Evolutionary conservation across 306 rosid genomes (phyloP), one percentile per base, ranked within the genome.

Genomic region (Clitoria ternatea): DNA sequence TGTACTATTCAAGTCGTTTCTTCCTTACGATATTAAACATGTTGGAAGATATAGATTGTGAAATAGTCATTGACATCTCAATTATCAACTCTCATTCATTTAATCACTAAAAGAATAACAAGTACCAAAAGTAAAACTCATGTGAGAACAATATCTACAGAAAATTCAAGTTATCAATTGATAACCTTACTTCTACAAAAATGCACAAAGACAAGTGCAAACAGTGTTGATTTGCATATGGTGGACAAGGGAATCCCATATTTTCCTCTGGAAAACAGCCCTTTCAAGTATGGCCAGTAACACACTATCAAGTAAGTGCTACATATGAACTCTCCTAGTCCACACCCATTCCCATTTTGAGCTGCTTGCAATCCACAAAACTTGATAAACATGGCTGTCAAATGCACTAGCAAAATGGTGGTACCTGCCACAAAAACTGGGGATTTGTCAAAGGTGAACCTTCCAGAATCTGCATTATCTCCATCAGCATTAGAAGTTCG

Each of bases 211-310:
- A 77, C 8, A 17, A 78, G 17, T 3, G 82, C 81, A 35, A 86
- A 33, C 3, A 66, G 75, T 26, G 75, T 22, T 7, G 91, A 86
- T 62, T 78, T 92, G 62, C n/a, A 74, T 20, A 85, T 35, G 35
- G 85, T 83, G 24, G 88, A 62, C 2, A 76, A 12, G 0, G 96
- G 96, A 77, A 92, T 77, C 14, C 96, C 96, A 47, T 76, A 82
- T 47, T 81, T 85, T 37, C 87, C 90, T 29, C 72, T 84, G 0
- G 43, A 57, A 74, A 84, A 86, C 54, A 92, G 7, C 7, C 96
- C 96, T 52, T 83, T 89, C 22, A 89, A 2, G 74, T 81, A 78
- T 39, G 90, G 90, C 87, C 81, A 80, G 4, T 79, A 80, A 66
- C 88, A 83, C 13, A 80, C 5, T 23, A 86, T 62, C 74, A 84